A percentile compares a stretch with the other conserved stretches of the same genome.
Evolutionary conservation across 2,329 filamentous ascomycete genomes (phyloP).

Genomic region (Pyrenochaeta sp.): DNA sequence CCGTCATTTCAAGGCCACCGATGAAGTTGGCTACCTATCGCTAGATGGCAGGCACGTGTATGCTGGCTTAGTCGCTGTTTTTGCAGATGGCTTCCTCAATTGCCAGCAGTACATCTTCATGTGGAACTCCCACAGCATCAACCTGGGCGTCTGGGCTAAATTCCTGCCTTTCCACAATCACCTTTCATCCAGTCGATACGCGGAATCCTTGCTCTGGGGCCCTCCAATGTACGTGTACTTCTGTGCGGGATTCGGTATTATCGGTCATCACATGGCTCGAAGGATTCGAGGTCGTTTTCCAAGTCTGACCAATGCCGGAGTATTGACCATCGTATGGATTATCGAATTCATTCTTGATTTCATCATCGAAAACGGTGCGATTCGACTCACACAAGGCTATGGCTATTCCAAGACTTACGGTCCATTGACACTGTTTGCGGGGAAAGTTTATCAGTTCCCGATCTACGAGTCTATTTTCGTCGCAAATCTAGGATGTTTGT

Average conservation of each 20-base stretch:
- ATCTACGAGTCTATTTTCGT: not conserved
- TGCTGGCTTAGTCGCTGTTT: too few species aligned
- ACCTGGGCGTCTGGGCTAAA: not conserved
- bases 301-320: not conserved
- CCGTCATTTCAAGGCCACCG: too few species aligned
- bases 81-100: too few species aligned
- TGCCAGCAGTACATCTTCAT: too few species aligned
- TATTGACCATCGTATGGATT: not conserved
- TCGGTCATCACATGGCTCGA: not conserved
- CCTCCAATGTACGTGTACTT: constrained; percentile 11
- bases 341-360: not conserved
- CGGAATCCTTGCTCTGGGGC: constrained; percentile 3
- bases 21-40: too few species aligned
- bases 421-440: not conserved
- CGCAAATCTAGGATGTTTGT: not conserved
- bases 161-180: not conserved
- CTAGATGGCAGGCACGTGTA: too few species aligned
- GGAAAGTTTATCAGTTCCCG: not conserved
- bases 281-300: not conserved
- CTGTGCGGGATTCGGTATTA: constrained; percentile 5
- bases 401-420: constrained; percentile 6
- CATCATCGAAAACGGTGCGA: constrained; percentile 1
- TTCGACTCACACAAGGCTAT: constrained; percentile 3
- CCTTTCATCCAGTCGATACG: not conserved
- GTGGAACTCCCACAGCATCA: not conserved